Percentiles rank a stretch among this genome's conserved stretches.
These are phyloP conservation scores for Durio zibethinus DNA, from an alignment of 345 rosid genomes.

Conservation along the genomic window DNA sequence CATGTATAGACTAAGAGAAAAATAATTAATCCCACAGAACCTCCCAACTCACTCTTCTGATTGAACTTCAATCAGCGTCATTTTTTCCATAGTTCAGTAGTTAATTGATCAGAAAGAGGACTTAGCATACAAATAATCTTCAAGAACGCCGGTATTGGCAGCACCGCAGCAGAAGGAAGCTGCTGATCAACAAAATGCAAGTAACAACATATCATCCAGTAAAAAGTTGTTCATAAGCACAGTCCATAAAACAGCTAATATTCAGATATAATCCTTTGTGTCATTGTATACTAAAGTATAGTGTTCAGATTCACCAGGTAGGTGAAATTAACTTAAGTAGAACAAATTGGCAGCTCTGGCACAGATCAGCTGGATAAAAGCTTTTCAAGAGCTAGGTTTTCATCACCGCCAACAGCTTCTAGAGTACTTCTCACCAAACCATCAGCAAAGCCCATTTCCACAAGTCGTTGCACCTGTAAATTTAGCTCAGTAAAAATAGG, in stretches of 20 bases:
- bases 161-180: not conserved
- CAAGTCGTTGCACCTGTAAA: slow-evolving; percentile 71
- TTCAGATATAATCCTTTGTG: slow-evolving; percentile 6
- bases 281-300: slow-evolving; percentile 3
- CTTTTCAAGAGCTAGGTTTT: slow-evolving; percentile 91
- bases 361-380: slow-evolving; percentile 60
- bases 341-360: slow-evolving; percentile 8
- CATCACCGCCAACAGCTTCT: slow-evolving; percentile 89
- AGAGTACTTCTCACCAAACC: slow-evolving; percentile 71
- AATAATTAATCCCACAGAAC: no score
- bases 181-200: not conserved
- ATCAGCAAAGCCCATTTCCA: slow-evolving; percentile 95
- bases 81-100: not conserved
- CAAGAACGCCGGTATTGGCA: not conserved
- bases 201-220: not conserved
- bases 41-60: no score
- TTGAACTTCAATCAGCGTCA: not conserved
- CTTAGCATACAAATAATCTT: not conserved
- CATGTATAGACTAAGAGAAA: not conserved
- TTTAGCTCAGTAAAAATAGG: not conserved
- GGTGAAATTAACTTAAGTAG: not conserved
- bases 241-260: not conserved
- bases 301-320: not conserved
- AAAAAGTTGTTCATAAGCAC: not conserved
- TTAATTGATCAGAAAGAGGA: not conserved